Conservation (phyloP, 1,284 basidiomycete species). For the Puccinia coronata region DNA sequence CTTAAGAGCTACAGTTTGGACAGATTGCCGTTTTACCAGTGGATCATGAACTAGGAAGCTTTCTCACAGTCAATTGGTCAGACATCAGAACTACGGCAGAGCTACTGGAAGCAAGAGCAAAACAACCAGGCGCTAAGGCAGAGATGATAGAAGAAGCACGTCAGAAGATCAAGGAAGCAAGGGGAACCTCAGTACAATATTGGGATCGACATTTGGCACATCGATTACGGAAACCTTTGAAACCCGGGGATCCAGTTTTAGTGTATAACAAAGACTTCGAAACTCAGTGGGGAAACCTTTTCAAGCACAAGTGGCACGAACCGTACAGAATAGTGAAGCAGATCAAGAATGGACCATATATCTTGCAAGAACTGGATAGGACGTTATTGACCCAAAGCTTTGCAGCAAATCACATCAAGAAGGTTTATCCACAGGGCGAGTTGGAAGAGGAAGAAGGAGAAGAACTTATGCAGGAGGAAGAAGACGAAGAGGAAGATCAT, state of each 20-base stretch:
- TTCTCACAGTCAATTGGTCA: not conserved
- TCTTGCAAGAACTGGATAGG: not conserved
- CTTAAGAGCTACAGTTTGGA: slow-evolving; percentile 14
- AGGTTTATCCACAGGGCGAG: too few relatives aligned
- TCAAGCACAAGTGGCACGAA: not conserved
- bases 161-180: not conserved
- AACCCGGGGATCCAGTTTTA: not conserved
- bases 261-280: not conserved
- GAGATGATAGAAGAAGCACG: not conserved
- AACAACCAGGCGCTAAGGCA: not conserved
- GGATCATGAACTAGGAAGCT: not conserved
- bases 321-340: slow-evolving; percentile 7
- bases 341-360: not conserved
- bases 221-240: not conserved
- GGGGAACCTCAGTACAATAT: not conserved
- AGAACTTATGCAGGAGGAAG: not conserved
- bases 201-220: not conserved
- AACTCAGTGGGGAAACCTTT: not conserved
- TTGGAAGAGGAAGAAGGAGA: too few relatives aligned
- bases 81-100: not conserved
- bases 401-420: too few relatives aligned
- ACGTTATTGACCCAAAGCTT: not conserved
- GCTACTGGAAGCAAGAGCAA: not conserved
- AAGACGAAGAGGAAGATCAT: slow-evolving; percentile 29
- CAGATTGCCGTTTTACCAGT: not conserved